Evolutionary conservation across 257 asterid genomes (phyloP), one percentile per base, ranked within the genome.

Genomic region (Salvia splendens): DNA sequence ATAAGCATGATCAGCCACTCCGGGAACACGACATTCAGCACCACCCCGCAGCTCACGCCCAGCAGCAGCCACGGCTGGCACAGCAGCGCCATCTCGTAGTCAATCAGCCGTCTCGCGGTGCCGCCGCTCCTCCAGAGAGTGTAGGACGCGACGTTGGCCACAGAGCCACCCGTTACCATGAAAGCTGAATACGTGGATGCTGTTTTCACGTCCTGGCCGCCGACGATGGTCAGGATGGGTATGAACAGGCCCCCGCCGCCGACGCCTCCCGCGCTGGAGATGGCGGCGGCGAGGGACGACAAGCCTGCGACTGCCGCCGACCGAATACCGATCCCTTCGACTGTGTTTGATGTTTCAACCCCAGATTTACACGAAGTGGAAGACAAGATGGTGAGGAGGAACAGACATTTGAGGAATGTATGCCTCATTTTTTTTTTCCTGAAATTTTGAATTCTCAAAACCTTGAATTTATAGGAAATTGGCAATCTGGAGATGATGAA

Each of bases 221-320:
- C 83, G 6, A 89, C 63, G 12, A 87, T 70, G 5, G 84, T 81
- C 41, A 89, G 82, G 24, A 91, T 87, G 0, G 98, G 96, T 28
- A 89, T 53, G 88, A 70, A 91, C 6, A 91, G 38, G 3, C 92
- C 95, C 11, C 95, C 96, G 17, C 96, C 96, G 6, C 96, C 95
- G 5, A 89, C 67, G 4, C 98, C 98, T 0, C 92, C 95, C 7
- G 94, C 92, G 71, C 95, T 82, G 24, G 95, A 91, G 33, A 91
- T 76, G 4, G 87, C 77, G 28, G 96, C 83, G 20, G 96, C 89
- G 8, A 71, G 3, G 63, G 80, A 88, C 56, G 87, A 78, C 0
- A 89, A 59, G 4, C 43, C 14, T 15, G 86, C 88, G n/a, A 91
- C 73, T 8, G 76, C 17, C 56, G 75, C 12, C 12, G 68, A 40